Percentiles rank a stretch among this genome's conserved stretches.
Evolutionary conservation across 148 eudicot genomes (phyloP).

Genomic region (Spergularia bocconei): DNA sequence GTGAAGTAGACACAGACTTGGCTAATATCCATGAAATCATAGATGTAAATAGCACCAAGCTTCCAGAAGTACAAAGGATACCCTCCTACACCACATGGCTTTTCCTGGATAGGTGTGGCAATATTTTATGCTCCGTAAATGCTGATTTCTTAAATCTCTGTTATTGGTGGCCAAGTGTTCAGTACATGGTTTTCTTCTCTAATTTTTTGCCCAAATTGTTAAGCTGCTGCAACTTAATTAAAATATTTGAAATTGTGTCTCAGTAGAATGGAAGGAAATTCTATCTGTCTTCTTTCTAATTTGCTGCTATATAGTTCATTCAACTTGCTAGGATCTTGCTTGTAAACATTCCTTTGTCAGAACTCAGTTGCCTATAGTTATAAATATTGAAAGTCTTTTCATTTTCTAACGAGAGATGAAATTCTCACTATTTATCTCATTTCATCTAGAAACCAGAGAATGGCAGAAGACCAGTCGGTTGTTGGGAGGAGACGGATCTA

Average conservation of each 20-base stretch:
- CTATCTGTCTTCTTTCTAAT: background rate
- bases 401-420: background rate
- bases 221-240: background rate
- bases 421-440: background rate
- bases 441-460: constrained; percentile 81
- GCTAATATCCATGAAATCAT: constrained; percentile 42
- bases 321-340: constrained; percentile 10
- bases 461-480: constrained; percentile 88
- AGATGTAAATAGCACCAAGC: constrained; percentile 43
- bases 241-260: too few relatives aligned
- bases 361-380: background rate
- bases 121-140: background rate
- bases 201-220: background rate
- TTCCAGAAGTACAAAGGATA: constrained; percentile 57
- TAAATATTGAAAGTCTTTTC: background rate
- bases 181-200: background rate
- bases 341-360: background rate
- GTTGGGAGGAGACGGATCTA: constrained; percentile 88
- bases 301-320: background rate
- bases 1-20: constrained; percentile 48
- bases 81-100: constrained; percentile 86
- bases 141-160: background rate
- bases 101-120: constrained; percentile 57
- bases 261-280: background rate
- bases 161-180: background rate